Evolutionary conservation across 768 basidiomycete genomes (phyloP).

Genomic region (Pilatotrama ljubarskyi): DNA sequence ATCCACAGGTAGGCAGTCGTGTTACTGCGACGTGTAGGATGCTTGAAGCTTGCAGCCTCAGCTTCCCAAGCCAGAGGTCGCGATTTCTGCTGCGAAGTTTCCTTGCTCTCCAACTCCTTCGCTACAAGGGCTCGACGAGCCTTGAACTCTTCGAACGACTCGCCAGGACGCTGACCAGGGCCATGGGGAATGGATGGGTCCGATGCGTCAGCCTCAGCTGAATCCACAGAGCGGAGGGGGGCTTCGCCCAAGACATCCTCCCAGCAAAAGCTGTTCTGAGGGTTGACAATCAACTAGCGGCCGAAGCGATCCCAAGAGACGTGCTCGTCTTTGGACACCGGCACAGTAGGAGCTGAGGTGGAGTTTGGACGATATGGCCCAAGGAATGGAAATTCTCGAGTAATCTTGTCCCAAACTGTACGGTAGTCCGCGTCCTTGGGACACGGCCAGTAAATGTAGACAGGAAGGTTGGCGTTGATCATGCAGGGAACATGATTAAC

Average conservation of each 20-base stretch:
- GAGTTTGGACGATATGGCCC: not conserved
- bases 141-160: not conserved
- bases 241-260: not conserved
- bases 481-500: not conserved
- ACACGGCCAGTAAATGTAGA: not conserved
- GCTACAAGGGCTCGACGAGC: not conserved
- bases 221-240: not conserved
- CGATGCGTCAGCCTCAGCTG: not conserved
- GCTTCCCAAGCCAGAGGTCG: not conserved
- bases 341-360: not conserved
- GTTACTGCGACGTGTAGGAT: not conserved
- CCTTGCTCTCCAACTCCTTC: no score
- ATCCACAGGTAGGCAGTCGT: slow-evolving; percentile 1
- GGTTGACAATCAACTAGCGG: not conserved
- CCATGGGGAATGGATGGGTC: not conserved
- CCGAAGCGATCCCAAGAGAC: no score
- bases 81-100: not conserved
- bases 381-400: not conserved
- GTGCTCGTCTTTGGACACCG: no score
- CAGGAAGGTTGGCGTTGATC: not conserved
- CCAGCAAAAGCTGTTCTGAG: not conserved
- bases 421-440: not conserved
- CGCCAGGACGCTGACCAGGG: not conserved
- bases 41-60: not conserved
- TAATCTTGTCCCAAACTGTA: not conserved